Percentiles rank a stretch among this genome's conserved stretches.
phyloP scores from a whole-genome alignment of 768 basidiomycete genomes.

The Stropharia rugosoannulata region DNA sequence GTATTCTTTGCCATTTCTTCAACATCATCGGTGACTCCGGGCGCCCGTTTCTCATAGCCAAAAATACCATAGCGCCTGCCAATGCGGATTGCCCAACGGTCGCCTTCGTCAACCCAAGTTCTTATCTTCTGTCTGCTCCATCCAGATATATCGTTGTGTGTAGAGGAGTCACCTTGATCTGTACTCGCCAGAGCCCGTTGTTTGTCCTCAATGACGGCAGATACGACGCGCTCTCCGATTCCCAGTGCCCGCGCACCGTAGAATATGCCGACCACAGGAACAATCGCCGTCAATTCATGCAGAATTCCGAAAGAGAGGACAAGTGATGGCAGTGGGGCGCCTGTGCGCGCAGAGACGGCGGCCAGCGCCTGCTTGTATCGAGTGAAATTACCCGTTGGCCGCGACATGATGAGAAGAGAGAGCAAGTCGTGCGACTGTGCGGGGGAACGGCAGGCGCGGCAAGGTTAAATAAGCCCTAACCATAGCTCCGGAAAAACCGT shows the following conservation, averaged over 20 bases:
- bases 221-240: conserved; percentile 66
- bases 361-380: conserved; percentile 56
- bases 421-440: background rate
- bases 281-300: conserved; percentile 82
- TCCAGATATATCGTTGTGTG: background rate
- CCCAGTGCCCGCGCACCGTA: conserved; percentile 66
- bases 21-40: conserved; percentile 24
- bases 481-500: conserved; percentile 2
- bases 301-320: conserved; percentile 76
- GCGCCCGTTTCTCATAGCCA: conserved; percentile 61
- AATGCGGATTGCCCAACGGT: conserved; percentile 65
- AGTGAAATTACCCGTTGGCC: conserved; percentile 32
- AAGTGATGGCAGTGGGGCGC: conserved; percentile 76
- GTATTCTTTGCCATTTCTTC: conserved; percentile 26
- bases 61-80: conserved; percentile 80
- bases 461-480: conserved; percentile 8
- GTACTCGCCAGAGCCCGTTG: background rate
- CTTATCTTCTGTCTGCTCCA: conserved; percentile 46
- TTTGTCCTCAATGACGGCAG: conserved; percentile 27
- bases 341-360: conserved; percentile 64
- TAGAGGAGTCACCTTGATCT: background rate
- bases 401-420: conserved; percentile 12
- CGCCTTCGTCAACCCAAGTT: conserved; percentile 78
- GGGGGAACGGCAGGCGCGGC: too few species aligned
- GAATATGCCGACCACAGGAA: conserved; percentile 74